These are phyloP conservation scores for Tulasnella sp. DNA, from an alignment of 768 basidiomycete genomes.

Conservation along the genomic window DNA sequence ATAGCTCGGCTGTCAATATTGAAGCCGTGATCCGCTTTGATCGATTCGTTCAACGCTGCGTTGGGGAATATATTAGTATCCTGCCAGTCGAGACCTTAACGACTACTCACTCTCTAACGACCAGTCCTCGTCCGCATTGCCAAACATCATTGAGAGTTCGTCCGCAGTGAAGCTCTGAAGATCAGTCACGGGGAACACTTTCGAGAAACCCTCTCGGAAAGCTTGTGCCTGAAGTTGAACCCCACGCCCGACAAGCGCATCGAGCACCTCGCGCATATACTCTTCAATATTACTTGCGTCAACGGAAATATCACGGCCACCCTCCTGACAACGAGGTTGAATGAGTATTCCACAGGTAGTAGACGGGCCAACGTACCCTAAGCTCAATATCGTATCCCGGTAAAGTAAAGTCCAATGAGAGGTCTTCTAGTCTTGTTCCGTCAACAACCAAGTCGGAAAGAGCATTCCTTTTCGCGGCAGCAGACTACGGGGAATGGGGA, in stretches of 20 bases:
- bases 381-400: constrained; percentile 94
- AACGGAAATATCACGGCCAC: constrained; percentile 69
- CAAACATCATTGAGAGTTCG: constrained; percentile 91
- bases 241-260: constrained; percentile 77
- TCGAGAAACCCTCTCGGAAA: constrained; percentile 89
- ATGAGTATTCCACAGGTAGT: not conserved
- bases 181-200: constrained; percentile 88
- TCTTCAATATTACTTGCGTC: constrained; percentile 78
- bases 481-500: constrained; percentile 19
- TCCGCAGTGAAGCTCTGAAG: constrained; percentile 86
- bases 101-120: constrained; percentile 62
- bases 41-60: constrained; percentile 69
- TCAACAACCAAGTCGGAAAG: constrained; percentile 41
- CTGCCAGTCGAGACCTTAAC: not conserved
- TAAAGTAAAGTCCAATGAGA: constrained; percentile 90
- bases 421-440: constrained; percentile 64
- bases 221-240: constrained; percentile 69
- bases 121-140: constrained; percentile 98
- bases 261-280: constrained; percentile 76
- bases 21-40: constrained; percentile 98
- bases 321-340: constrained; percentile 38
- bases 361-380: constrained; percentile 38
- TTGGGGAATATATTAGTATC: not conserved
- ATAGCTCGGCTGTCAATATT: constrained; percentile 90
- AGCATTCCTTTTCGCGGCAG: constrained; percentile 18